These are phyloP conservation scores for Mycena galericulata DNA, from an alignment of 768 basidiomycete species.

Conservation along the genomic window DNA sequence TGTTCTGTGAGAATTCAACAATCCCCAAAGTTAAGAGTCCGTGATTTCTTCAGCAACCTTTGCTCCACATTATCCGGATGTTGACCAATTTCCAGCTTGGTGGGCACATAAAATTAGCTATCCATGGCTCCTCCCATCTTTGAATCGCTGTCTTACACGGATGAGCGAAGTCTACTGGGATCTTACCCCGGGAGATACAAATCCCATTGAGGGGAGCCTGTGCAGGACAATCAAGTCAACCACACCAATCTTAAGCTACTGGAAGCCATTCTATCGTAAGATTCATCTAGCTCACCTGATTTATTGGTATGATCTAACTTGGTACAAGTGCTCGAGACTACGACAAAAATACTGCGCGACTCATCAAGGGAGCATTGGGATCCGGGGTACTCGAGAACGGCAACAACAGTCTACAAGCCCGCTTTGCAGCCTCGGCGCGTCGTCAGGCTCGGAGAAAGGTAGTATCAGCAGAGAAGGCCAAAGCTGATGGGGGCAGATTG, in stretches of 20 bases:
- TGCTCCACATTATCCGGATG: background rate
- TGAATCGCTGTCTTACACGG: background rate
- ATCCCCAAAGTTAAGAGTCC: conserved; percentile 9
- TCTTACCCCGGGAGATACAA: conserved; percentile 12
- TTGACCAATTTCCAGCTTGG: background rate
- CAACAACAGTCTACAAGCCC: background rate
- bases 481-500: background rate
- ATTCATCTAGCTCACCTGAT: background rate
- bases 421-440: background rate
- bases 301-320: background rate
- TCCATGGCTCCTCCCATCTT: conserved; percentile 15
- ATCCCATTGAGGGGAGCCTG: conserved; percentile 15
- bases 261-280: conserved; percentile 6
- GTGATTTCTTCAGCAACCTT: background rate
- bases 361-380: background rate
- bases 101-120: conserved; percentile 19
- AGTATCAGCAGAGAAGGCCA: background rate
- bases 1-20: conserved; percentile 5
- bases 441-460: background rate
- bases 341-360: background rate
- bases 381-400: conserved; percentile 8
- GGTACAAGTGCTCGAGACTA: background rate
- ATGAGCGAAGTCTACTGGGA: conserved; percentile 14
- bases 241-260: background rate
- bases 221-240: conserved; percentile 7